Evolutionary conservation across 257 asterid species (phyloP), one percentile per base, ranked within the genome.

Genomic region (Osmanthus fragrans): DNA sequence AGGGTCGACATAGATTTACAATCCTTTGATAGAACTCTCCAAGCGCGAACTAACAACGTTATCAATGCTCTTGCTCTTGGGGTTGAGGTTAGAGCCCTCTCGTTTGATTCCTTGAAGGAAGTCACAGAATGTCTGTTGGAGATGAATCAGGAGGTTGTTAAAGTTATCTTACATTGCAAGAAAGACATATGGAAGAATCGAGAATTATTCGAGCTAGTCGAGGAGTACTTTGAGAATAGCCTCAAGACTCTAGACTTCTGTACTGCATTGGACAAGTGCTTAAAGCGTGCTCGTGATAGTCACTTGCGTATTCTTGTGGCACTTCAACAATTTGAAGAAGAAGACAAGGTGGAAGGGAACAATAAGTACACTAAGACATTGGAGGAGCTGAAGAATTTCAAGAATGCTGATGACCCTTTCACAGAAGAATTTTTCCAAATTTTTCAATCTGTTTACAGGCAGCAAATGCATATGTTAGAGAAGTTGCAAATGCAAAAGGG

Each of bases 111-210:
- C 34, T 71, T 95, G 16, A 89, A 83, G 79, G 97, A 90, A 79
- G 94, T 93, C 42, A 93, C 98, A 0, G 96, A 83, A 66, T 93
- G 97, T 79, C 92, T 95, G 0, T 81, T 93, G 34, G 99, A 95
- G 56, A 94, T 86, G 96, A 90, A 92, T 58, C 97, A 92, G 73
- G 94, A 93, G 73, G 98, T 93, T 37, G 99, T 93, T 54, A 91
- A 92, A 81, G 98, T 94, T 65, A 94, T 94, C 58, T 58, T 94
- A 23, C 93, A 94, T 42, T 94, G 97, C 86, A 92, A 94, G 87
- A 88, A 92, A 84, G 98, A 94, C 82, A 91, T 91, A 19, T 93
- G 97, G 97, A 93, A 88, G 82, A 91, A 90, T 68, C 92, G 89
- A 69, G 98, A 94, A 36, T 51, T 91, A 85, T 90, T 95, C 15